Percentiles rank a stretch among this genome's conserved stretches.
phyloP scores from a whole-genome alignment of 495 filamentous ascomycete species.

The Letharia columbiana region DNA sequence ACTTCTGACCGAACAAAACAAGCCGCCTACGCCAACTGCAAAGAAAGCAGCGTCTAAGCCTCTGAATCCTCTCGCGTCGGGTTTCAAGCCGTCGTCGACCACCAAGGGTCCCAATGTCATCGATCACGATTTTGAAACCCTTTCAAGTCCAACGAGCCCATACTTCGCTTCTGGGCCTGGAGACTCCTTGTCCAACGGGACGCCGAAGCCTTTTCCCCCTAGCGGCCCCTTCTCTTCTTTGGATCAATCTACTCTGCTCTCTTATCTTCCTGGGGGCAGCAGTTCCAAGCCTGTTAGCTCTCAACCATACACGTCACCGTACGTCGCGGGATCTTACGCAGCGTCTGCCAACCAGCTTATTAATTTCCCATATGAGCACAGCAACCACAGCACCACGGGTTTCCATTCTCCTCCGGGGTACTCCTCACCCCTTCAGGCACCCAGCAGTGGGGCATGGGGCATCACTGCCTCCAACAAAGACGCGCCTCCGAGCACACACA shows the following conservation, averaged over 20 bases:
- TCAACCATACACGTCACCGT: slow-evolving; percentile 11
- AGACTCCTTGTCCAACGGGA: slow-evolving; percentile 3
- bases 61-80: slow-evolving; percentile 10
- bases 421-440: not conserved
- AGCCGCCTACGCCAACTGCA: not conserved
- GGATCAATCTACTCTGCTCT: not conserved
- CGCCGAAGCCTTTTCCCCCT: not conserved
- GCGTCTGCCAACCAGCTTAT: not conserved
- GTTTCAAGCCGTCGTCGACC: slow-evolving; percentile 10
- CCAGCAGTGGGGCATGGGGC: not conserved
- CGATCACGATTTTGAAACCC: slow-evolving; percentile 7
- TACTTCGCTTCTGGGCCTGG: not conserved
- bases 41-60: slow-evolving; percentile 19
- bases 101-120: not conserved
- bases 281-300: slow-evolving; percentile 5
- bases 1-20: slow-evolving; percentile 5
- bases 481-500: not conserved
- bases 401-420: not conserved
- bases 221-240: not conserved
- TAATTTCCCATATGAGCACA: slow-evolving; percentile 9
- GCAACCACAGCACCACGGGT: slow-evolving; percentile 10
- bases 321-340: slow-evolving; percentile 2
- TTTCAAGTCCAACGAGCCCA: slow-evolving; percentile 3
- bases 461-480: not conserved
- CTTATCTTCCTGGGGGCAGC: not conserved